Conservation (phyloP, 305 asterid species). For the Andrographis paniculata region DNA sequence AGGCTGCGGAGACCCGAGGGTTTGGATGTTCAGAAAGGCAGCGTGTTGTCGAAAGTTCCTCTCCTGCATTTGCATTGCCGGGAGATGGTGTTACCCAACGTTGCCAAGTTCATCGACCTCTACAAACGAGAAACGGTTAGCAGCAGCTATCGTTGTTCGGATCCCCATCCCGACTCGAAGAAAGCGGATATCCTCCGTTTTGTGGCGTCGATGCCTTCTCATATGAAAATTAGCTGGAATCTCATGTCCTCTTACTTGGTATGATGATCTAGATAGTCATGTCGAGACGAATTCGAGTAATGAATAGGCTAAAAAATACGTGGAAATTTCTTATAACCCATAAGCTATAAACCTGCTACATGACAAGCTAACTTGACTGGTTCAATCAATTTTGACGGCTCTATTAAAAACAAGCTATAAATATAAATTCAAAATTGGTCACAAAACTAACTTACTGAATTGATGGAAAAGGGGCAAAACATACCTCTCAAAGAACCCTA, state of each 20-base stretch:
- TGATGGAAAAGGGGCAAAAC: no score
- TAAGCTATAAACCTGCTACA: no score
- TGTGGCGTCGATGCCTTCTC: conserved; percentile 84
- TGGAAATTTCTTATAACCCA: no score
- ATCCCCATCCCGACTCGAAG: conserved; percentile 26
- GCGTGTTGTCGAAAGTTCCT: conserved; percentile 84
- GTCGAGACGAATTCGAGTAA: no score
- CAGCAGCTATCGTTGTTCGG: background rate
- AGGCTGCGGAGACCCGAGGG: conserved; percentile 71
- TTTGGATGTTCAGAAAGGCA: conserved; percentile 86
- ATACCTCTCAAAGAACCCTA: no score
- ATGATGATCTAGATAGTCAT: no score
- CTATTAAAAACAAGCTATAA: no score
- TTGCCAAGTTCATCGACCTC: conserved; percentile 52
- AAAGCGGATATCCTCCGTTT: conserved; percentile 58
- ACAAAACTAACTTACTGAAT: no score
- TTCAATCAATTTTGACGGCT: no score
- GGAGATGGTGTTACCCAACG: conserved; percentile 79
- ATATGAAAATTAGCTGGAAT: conserved; percentile 95
- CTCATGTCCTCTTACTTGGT: conserved; percentile 77
- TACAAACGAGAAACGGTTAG: conserved; percentile 34
- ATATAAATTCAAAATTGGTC: no score
- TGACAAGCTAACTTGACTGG: no score
- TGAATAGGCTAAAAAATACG: no score
- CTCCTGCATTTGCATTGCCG: conserved; percentile 81